Conservation (phyloP, 176 grass and related monocot species). For the Carex kokanica region DNA sequence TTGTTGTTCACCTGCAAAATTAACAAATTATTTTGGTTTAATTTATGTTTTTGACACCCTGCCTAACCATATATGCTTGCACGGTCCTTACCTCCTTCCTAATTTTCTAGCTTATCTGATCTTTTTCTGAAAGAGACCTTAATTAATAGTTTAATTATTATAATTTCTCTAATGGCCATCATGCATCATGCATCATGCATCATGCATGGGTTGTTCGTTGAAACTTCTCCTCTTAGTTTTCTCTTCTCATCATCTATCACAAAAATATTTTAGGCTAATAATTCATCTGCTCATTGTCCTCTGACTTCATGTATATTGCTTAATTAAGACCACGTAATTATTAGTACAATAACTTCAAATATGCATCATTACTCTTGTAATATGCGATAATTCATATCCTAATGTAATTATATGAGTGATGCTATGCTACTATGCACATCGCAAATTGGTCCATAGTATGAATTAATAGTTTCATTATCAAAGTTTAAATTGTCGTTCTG, state of each 20-base stretch:
- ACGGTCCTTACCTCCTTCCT: not conserved
- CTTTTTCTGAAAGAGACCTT: constrained; percentile 6
- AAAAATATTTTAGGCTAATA: not conserved
- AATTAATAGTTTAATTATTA: constrained; percentile 15
- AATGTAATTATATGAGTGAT: not conserved
- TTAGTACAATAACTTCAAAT: not conserved
- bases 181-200: too few species aligned
- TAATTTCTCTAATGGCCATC: not conserved
- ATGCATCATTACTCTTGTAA: too few species aligned
- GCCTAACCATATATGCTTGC: not conserved
- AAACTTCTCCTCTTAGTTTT: not conserved
- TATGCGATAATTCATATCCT: not conserved
- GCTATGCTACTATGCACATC: too few species aligned
- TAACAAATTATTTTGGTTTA: too few species aligned
- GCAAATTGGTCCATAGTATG: too few species aligned
- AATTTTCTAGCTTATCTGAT: constrained; percentile 13
- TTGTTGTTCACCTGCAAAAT: not conserved
- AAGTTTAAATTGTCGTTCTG: too few species aligned
- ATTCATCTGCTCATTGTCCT: not conserved
- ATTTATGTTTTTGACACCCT: not conserved
- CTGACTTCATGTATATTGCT: constrained; percentile 3
- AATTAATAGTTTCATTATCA: too few species aligned
- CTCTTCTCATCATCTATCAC: not conserved
- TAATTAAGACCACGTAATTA: not conserved
- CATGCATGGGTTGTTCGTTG: not conserved